These are phyloP conservation scores for Eragrostis nindensis DNA, from an alignment of 176 grass and related monocot genomes.

Conservation along the genomic window DNA sequence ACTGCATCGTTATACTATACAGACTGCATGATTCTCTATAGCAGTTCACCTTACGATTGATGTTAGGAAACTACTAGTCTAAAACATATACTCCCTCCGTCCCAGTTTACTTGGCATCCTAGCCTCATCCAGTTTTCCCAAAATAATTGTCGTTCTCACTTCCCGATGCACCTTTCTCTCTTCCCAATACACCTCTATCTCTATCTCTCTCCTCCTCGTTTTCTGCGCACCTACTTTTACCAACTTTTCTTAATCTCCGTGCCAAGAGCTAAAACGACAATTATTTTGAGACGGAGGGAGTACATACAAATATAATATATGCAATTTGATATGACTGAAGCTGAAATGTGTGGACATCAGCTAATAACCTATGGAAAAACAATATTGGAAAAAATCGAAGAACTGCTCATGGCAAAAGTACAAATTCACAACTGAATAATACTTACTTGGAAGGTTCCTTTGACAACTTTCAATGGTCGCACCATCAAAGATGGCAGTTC, in stretches of 20 bases:
- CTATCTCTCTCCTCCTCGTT: no score
- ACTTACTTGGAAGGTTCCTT: slow-evolving; percentile 94
- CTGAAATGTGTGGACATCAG: slow-evolving; percentile 17
- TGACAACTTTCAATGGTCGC: slow-evolving; percentile 89
- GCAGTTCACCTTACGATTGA: slow-evolving; percentile 1
- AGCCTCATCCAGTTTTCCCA: no score
- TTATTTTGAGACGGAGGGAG: no score
- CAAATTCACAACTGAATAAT: slow-evolving; percentile 16
- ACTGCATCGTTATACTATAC: not conserved
- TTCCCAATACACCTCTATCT: no score
- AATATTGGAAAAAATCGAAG: slow-evolving; percentile 14
- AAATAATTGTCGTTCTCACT: no score
- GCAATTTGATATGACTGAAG: slow-evolving; percentile 3
- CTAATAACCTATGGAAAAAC: slow-evolving; percentile 2
- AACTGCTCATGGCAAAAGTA: slow-evolving; percentile 5
- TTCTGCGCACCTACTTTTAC: no score
- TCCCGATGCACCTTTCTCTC: no score
- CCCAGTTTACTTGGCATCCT: no score
- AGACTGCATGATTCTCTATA: not conserved
- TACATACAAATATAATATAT: slow-evolving; percentile 3
- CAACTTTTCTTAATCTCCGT: no score
- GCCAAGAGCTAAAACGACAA: no score
- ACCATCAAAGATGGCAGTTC: slow-evolving; percentile 96
- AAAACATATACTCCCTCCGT: no score
- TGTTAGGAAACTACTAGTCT: not conserved